Conservation (phyloP, 345 rosid genomes). For the Pseudoturritis turrita region DNA sequence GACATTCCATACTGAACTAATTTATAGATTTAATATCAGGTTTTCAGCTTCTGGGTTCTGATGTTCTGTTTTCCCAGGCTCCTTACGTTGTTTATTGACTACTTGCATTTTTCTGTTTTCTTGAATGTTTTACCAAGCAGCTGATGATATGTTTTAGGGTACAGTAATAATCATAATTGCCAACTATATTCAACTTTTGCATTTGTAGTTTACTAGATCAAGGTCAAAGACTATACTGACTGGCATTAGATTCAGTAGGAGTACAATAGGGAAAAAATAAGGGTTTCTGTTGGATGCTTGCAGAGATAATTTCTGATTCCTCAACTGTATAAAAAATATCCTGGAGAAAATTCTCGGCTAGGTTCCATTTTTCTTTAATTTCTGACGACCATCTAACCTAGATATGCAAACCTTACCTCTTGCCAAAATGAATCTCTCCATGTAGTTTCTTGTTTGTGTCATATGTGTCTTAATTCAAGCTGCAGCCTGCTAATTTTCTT, state of each 20-base stretch:
- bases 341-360: not conserved
- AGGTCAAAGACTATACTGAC: slow-evolving; percentile 11
- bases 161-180: not conserved
- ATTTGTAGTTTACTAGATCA: slow-evolving; percentile 9
- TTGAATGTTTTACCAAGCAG: slow-evolving; percentile 3
- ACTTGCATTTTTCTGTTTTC: slow-evolving; percentile 16
- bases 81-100: not conserved
- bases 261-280: not conserved
- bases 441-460: slow-evolving; percentile 8
- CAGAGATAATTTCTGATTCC: not conserved
- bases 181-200: slow-evolving; percentile 9
- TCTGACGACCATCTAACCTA: not conserved
- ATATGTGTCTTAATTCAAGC: not conserved
- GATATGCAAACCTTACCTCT: slow-evolving; percentile 4
- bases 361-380: not conserved
- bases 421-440: not conserved
- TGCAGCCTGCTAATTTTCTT: slow-evolving; percentile 19
- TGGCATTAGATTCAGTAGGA: slow-evolving; percentile 15
- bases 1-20: slow-evolving; percentile 19
- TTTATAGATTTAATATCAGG: slow-evolving; percentile 2
- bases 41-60: slow-evolving; percentile 5
- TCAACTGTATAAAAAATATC: not conserved
- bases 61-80: not conserved
- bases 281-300: slow-evolving; percentile 3
- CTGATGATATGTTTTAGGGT: slow-evolving; percentile 14